Conservation (phyloP, 164 flowering plant genomes). For the Dillenia suffruticosa region DNA sequence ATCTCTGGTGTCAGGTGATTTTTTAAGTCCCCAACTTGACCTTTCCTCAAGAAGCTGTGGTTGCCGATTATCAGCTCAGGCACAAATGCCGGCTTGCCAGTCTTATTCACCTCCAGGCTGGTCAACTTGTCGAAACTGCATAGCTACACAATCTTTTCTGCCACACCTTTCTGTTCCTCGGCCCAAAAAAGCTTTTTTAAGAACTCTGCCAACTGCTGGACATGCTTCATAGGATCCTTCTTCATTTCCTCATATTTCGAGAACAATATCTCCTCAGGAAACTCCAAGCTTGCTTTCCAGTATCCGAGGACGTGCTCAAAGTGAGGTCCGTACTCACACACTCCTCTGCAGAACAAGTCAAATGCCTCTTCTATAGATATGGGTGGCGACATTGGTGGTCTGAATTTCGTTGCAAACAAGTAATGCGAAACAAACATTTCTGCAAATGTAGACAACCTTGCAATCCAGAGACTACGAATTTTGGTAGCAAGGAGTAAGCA, state of each 20-base stretch:
- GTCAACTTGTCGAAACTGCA: slow-evolving; percentile 31
- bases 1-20: slow-evolving; percentile 14
- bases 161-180: slow-evolving; percentile 16
- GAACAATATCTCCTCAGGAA: slow-evolving; percentile 6
- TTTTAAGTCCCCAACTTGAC: slow-evolving; percentile 18
- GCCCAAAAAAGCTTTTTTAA: slow-evolving; percentile 13
- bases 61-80: background rate
- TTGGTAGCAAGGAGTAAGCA: too few species aligned
- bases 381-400: too few species aligned
- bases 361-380: too few species aligned
- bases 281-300: too few species aligned
- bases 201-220: slow-evolving; percentile 20
- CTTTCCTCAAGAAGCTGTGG: slow-evolving; percentile 10
- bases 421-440: too few species aligned
- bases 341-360: too few species aligned
- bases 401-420: too few species aligned
- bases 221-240: background rate
- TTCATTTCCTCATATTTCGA: slow-evolving; percentile 16
- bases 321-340: too few species aligned
- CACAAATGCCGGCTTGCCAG: slow-evolving; percentile 1
- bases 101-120: slow-evolving; percentile 21
- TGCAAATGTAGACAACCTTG: too few species aligned
- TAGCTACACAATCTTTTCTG: slow-evolving; percentile 8
- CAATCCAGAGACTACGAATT: too few species aligned
- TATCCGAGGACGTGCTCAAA: too few species aligned